Evolutionary conservation across 768 basidiomycete genomes (phyloP).

Genomic region (Boletus rufocinnamomeus): DNA sequence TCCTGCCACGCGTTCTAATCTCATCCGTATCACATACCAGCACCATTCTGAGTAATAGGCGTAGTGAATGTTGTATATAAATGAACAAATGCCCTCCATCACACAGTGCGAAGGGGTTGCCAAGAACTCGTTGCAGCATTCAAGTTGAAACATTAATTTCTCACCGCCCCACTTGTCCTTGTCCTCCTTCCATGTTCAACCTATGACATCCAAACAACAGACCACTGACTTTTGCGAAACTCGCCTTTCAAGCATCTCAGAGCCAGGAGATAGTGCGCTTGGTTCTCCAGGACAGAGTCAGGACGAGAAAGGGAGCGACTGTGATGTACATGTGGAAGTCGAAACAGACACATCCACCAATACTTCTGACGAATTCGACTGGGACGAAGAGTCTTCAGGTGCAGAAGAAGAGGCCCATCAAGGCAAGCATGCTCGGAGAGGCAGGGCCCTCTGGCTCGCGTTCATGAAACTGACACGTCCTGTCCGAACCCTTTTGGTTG

Average conservation of each 20-base stretch:
- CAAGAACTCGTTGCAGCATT: slow-evolving; percentile 9
- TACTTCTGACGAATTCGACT: slow-evolving; percentile 71
- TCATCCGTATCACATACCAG: not conserved
- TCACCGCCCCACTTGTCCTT: not conserved
- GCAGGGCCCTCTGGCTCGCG: slow-evolving; percentile 59
- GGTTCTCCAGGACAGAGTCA: not conserved
- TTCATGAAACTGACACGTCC: slow-evolving; percentile 68
- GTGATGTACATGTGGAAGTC: slow-evolving; percentile 11
- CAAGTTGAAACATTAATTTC: not conserved
- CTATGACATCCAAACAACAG: slow-evolving; percentile 20
- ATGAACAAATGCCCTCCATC: not conserved
- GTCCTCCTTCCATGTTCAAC: slow-evolving; percentile 8
- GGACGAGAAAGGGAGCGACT: slow-evolving; percentile 16
- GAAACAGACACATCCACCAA: slow-evolving; percentile 51
- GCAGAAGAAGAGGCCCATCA: slow-evolving; percentile 33
- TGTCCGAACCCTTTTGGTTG: slow-evolving; percentile 59
- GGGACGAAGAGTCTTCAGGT: slow-evolving; percentile 55
- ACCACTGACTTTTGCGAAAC: slow-evolving; percentile 7
- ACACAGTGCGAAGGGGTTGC: not conserved
- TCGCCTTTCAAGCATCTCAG: slow-evolving; percentile 6
- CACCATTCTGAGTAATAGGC: not conserved
- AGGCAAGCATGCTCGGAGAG: slow-evolving; percentile 55
- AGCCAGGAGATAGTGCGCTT: slow-evolving; percentile 10
- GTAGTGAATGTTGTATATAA: slow-evolving; percentile 8
- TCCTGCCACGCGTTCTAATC: not conserved